These are phyloP conservation scores for slime mould (Dictyostelium discoideum) DNA, from an alignment of 78 protist species.

Conservation along the genomic window dicty_2.7 NC_007089.4:1351501-1352000, in stretches of 20 bases:
- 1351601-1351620: conserved; percentile 2
- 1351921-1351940: conserved; percentile 44
- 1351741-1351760: neutral
- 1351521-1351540: conserved; percentile 9
- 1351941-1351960: conserved; percentile 41
- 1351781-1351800: neutral
- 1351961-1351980: conserved; percentile 29
- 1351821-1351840: conserved; percentile 40
- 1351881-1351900: conserved; percentile 1
- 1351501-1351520: conserved; percentile 10
- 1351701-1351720: neutral
- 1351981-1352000: neutral
- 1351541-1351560: neutral
- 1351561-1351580: neutral
- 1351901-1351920: conserved; percentile 1
- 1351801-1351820: neutral
- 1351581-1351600: neutral
- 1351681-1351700: neutral
- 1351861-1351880: conserved; percentile 55
- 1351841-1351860: conserved; percentile 14
- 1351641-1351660: neutral
- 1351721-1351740: neutral
- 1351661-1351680: neutral
- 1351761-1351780: neutral
- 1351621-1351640: neutral